Conservation (phyloP, 2,329 filamentous ascomycete genomes). For the Venturia carpophila region DNA sequence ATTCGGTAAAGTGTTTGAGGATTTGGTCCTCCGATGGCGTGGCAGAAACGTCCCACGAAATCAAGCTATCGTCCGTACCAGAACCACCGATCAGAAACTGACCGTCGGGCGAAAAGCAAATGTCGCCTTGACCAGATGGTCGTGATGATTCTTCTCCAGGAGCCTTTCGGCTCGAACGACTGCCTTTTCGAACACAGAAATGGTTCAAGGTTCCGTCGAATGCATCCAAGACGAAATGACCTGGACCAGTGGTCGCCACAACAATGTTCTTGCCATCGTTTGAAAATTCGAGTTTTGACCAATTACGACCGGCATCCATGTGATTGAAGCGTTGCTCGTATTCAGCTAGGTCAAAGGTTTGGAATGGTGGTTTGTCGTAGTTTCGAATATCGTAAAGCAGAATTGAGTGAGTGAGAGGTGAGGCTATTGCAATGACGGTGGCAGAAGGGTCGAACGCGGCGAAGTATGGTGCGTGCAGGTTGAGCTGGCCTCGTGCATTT, state of each 20-base stretch:
- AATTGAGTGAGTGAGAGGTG: slow-evolving; percentile 67
- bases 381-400: slow-evolving; percentile 90
- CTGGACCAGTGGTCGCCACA: slow-evolving; percentile 71
- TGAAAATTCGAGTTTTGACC: slow-evolving; percentile 90
- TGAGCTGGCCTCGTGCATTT: slow-evolving; percentile 70
- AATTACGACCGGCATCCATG: slow-evolving; percentile 48
- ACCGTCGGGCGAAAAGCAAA: slow-evolving; percentile 83
- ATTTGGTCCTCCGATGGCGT: slow-evolving; percentile 47
- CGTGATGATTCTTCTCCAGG: slow-evolving; percentile 37
- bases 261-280: slow-evolving; percentile 89
- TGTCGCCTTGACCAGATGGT: slow-evolving; percentile 57
- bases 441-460: slow-evolving; percentile 89
- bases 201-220: slow-evolving; percentile 76
- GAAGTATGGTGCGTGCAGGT: slow-evolving; percentile 72
- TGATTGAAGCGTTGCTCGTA: slow-evolving; percentile 48
- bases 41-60: slow-evolving; percentile 71
- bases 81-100: slow-evolving; percentile 80
- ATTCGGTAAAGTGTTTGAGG: slow-evolving; percentile 54
- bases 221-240: slow-evolving; percentile 89
- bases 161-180: slow-evolving; percentile 40
- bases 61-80: slow-evolving; percentile 27
- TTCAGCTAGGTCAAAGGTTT: slow-evolving; percentile 70
- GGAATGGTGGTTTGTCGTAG: slow-evolving; percentile 85
- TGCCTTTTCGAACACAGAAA: slow-evolving; percentile 49
- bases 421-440: slow-evolving; percentile 82